phyloP scores from a whole-genome alignment of 1,139 yeast species.

The Pichia sp. region DNA sequence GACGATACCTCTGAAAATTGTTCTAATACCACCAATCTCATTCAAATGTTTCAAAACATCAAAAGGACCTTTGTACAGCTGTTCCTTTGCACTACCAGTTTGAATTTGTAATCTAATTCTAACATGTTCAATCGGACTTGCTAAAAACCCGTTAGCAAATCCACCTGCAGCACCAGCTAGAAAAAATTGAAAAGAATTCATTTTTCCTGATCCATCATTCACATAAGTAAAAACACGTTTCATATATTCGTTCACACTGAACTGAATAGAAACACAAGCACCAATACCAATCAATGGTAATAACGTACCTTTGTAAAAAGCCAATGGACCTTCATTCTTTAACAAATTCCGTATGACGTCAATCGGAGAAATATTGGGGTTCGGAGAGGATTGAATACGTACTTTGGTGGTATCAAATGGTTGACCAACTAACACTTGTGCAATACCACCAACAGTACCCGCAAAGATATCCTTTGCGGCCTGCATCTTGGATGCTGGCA shows the following conservation, averaged over 20 bases:
- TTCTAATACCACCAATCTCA: conserved; percentile 43
- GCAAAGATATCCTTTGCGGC: conserved; percentile 78
- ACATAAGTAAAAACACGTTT: conserved; percentile 58
- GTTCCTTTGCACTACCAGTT: conserved; percentile 33
- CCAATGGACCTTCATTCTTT: conserved; percentile 65
- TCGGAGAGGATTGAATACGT: conserved; percentile 76
- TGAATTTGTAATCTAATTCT: conserved; percentile 89
- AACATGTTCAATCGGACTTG: conserved; percentile 88
- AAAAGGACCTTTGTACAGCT: conserved; percentile 65
- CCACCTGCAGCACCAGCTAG: conserved; percentile 85
- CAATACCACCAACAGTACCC: conserved; percentile 90
- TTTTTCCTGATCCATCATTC: conserved; percentile 23
- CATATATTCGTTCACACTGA: conserved; percentile 91
- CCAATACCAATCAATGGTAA: conserved; percentile 89
- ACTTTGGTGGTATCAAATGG: conserved; percentile 95
- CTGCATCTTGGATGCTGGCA: conserved; percentile 33
- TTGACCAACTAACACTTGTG: conserved; percentile 93
- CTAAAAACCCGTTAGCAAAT: conserved; percentile 77
- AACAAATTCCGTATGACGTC: conserved; percentile 70
- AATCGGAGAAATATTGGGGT: conserved; percentile 56
- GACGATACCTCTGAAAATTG: conserved; percentile 63
- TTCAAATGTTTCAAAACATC: conserved; percentile 66
- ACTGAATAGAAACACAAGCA: conserved; percentile 74
- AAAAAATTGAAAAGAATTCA: conserved; percentile 53
- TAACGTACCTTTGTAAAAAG: conserved; percentile 48